Percentiles rank a stretch among this genome's conserved stretches.
phyloP scores from a whole-genome alignment of 768 basidiomycete species.

The Termitomyces sp. region DNA sequence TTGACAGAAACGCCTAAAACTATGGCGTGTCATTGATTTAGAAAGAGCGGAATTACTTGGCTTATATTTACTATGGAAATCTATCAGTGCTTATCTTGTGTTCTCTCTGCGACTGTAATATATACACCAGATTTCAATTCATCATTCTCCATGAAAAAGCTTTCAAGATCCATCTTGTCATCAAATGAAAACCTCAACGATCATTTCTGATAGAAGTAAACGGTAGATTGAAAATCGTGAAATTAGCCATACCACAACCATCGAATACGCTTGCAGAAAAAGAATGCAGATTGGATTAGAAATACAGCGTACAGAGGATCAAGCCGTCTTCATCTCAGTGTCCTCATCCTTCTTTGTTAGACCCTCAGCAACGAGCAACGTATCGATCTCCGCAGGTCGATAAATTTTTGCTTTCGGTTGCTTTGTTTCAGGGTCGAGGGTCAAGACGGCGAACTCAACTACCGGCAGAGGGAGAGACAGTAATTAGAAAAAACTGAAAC shows the following conservation, averaged over 20 bases:
- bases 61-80: background rate
- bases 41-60: background rate
- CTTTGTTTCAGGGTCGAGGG: slow-evolving; percentile 71
- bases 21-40: slow-evolving; percentile 69
- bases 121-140: background rate
- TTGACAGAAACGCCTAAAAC: slow-evolving; percentile 49
- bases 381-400: slow-evolving; percentile 83
- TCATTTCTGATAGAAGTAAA: background rate
- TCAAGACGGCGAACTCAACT: slow-evolving; percentile 98
- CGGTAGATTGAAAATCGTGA: background rate
- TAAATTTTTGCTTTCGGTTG: slow-evolving; percentile 90
- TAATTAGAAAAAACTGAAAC: background rate
- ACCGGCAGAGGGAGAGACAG: background rate
- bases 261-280: background rate
- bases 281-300: slow-evolving; percentile 20
- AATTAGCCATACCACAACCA: background rate
- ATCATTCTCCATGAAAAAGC: background rate
- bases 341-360: slow-evolving; percentile 87
- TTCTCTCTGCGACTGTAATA: background rate
- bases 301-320: slow-evolving; percentile 15
- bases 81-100: background rate
- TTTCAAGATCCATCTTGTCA: background rate
- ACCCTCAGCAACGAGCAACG: slow-evolving; percentile 69
- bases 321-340: slow-evolving; percentile 63
- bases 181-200: background rate